Percentiles rank a stretch among this genome's conserved stretches.
Conservation (phyloP, 2,329 filamentous ascomycete species). For the Fusarium mexicanum region DNA sequence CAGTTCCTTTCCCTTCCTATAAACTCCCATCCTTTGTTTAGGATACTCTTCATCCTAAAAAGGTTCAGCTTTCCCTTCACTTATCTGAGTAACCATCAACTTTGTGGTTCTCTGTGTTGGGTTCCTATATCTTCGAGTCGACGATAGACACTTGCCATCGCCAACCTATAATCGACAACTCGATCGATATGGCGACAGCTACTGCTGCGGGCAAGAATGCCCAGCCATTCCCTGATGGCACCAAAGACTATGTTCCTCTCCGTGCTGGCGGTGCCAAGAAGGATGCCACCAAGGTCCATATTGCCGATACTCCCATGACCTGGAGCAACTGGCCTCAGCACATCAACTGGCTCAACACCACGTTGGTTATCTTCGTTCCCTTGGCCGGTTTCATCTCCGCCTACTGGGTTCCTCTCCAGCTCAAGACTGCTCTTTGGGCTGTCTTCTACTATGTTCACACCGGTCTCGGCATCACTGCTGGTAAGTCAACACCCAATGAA, state of each 20-base stretch:
- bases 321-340: conserved; percentile 89
- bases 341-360: conserved; percentile 92
- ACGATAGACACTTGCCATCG: conserved; percentile 29
- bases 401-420: conserved; percentile 79
- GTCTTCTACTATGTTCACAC: conserved; percentile 86
- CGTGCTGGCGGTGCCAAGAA: conserved; percentile 44
- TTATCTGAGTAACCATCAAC: conserved; percentile 25
- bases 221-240: conserved; percentile 61
- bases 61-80: conserved; percentile 25
- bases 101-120: conserved; percentile 36
- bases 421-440: conserved; percentile 78
- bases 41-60: conserved; percentile 32
- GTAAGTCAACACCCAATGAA: conserved; percentile 55
- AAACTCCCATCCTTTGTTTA: conserved; percentile 17
- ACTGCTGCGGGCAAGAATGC: conserved; percentile 49
- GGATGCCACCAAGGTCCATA: conserved; percentile 65
- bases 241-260: conserved; percentile 64
- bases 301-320: conserved; percentile 84
- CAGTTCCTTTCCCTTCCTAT: conserved; percentile 10
- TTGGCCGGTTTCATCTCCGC: conserved; percentile 76
- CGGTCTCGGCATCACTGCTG: conserved; percentile 81
- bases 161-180: conserved; percentile 7
- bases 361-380: conserved; percentile 82
- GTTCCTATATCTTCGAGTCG: conserved; percentile 10
- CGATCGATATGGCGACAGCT: conserved; percentile 50